A percentile compares a stretch with the other conserved stretches of the same genome.
These are phyloP conservation scores for Angomonas desouzai DNA, from an alignment of 208 protist species.

Conservation along the genomic window DNA sequence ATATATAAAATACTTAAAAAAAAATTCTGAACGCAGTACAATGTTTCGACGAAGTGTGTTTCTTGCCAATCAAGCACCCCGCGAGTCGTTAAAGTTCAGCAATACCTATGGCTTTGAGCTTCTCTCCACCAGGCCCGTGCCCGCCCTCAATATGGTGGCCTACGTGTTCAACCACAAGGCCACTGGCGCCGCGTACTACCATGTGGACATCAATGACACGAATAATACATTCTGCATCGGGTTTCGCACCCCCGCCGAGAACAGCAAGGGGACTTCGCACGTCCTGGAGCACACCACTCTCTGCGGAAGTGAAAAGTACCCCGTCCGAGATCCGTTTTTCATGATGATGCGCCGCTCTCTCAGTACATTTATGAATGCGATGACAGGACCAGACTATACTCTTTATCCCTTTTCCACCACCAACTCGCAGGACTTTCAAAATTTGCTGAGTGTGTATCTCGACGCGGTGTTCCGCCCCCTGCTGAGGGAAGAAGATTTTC, in stretches of 20 bases:
- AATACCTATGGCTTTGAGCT: conserved; percentile 73
- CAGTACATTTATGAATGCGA: conserved; percentile 92
- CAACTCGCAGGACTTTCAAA: conserved; percentile 90
- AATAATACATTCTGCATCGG: conserved; percentile 97
- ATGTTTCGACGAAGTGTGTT: conserved; percentile 58
- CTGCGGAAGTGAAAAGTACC: conserved; percentile 95
- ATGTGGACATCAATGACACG: conserved; percentile 92
- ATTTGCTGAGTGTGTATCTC: conserved; percentile 92
- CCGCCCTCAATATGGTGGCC: conserved; percentile 72
- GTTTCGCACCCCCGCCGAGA: conserved; percentile 92
- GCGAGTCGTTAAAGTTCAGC: conserved; percentile 25
- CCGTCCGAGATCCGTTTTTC: conserved; percentile 91
- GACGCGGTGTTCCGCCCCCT: conserved; percentile 91
- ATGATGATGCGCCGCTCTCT: conserved; percentile 89
- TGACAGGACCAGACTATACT: conserved; percentile 92
- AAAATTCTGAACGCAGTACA: no score
- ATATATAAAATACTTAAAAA: background rate
- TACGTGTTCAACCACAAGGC: conserved; percentile 72
- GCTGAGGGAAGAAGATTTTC: conserved; percentile 88
- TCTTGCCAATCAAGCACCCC: conserved; percentile 21
- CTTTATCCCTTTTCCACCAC: conserved; percentile 92
- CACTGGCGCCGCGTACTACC: conserved; percentile 83
- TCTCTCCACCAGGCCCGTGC: conserved; percentile 41
- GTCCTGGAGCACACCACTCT: conserved; percentile 97
- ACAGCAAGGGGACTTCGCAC: conserved; percentile 94